Conservation (phyloP, 2,329 filamentous ascomycete species). For the Teratosphaeria destructans region DNA sequence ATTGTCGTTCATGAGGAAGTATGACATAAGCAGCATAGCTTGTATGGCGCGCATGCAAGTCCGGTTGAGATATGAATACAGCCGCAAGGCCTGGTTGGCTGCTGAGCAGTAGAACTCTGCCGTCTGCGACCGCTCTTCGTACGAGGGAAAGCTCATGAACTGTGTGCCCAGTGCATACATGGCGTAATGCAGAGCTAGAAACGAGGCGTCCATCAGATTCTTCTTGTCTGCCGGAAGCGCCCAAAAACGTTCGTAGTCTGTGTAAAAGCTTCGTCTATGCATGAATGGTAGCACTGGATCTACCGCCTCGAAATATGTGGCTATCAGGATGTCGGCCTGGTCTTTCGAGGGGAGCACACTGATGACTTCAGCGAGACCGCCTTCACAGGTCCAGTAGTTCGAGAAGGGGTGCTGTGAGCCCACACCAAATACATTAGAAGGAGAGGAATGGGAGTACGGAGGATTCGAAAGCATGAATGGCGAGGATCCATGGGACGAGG, state of each 20-base stretch:
- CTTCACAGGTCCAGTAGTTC: slow-evolving; percentile 76
- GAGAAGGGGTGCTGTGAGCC: slow-evolving; percentile 69
- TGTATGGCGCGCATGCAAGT: slow-evolving; percentile 64
- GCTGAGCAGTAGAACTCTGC: slow-evolving; percentile 73
- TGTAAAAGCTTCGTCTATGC: slow-evolving; percentile 63
- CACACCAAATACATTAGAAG: slow-evolving; percentile 71
- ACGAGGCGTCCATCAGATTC: slow-evolving; percentile 52
- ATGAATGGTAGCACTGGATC: slow-evolving; percentile 77
- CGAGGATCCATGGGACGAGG: slow-evolving; percentile 13
- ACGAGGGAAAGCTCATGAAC: slow-evolving; percentile 51
- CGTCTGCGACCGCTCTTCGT: slow-evolving; percentile 58
- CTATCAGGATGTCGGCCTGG: slow-evolving; percentile 59
- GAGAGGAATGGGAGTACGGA: slow-evolving; percentile 58
- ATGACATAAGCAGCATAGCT: slow-evolving; percentile 72
- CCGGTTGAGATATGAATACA: slow-evolving; percentile 66
- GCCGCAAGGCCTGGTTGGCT: slow-evolving; percentile 63
- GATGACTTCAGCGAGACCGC: slow-evolving; percentile 64
- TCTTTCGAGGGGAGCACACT: slow-evolving; percentile 64
- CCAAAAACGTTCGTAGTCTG: slow-evolving; percentile 73
- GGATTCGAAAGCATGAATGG: slow-evolving; percentile 58
- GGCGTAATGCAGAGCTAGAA: slow-evolving; percentile 63
- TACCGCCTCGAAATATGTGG: slow-evolving; percentile 48
- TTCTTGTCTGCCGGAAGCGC: slow-evolving; percentile 48
- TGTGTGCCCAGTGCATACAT: slow-evolving; percentile 72
- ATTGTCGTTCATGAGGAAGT: slow-evolving; percentile 79